Evolutionary conservation across 2,329 filamentous ascomycete species (phyloP), one percentile per base, ranked within the genome.

Genomic region (Sarocladiaceae sp.): DNA sequence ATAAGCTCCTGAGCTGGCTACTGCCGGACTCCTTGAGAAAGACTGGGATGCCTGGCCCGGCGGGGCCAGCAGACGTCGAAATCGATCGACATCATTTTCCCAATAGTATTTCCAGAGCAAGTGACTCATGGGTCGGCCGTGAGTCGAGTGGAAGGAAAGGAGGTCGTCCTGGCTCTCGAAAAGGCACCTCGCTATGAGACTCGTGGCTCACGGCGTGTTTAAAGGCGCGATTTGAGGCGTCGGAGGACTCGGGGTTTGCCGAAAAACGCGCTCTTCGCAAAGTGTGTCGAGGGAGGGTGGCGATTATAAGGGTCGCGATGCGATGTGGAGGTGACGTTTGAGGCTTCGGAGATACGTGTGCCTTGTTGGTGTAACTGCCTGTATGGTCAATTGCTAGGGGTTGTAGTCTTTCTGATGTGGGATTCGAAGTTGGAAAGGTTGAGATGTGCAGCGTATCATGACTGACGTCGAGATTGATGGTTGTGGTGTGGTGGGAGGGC

Each of bases 41-140:
- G 73, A 64, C 61, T 82, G 80, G 57, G 76, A 66, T 65, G 74
- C 79, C 68, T 78, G 79, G 66, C 79, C 77, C 72, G 86, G 79
- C 69, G 83, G 83, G 66, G 86, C 86, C 80, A 99, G 81, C 67
- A 95, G 82, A 76, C 87, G 87, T 75, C 88, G 87, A 81, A 99
- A 97, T 67, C 77, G 84, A 70, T 96, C 92, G 84, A 96, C 88
- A 84, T 99, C 91, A 81, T 97, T 89, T 84, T 97, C 88, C 78
- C 95, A 87, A 71, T 93, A 97, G 70, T 83, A 90, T 81, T 91
- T 92, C 93, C 93, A 97, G 71, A 99, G 84, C 82, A 88, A 83
- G 77, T 91, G 87, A 86, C 90, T 97, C 93, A 97, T 94, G 84
- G 83, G 68, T 63, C 36, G 84, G 17, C n/a, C 5, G 6, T 17